Percentiles rank a stretch among this genome's conserved stretches.
Conservation (phyloP, 192 early-diverging fungal genomes). For the Piromyces sp. region DNA sequence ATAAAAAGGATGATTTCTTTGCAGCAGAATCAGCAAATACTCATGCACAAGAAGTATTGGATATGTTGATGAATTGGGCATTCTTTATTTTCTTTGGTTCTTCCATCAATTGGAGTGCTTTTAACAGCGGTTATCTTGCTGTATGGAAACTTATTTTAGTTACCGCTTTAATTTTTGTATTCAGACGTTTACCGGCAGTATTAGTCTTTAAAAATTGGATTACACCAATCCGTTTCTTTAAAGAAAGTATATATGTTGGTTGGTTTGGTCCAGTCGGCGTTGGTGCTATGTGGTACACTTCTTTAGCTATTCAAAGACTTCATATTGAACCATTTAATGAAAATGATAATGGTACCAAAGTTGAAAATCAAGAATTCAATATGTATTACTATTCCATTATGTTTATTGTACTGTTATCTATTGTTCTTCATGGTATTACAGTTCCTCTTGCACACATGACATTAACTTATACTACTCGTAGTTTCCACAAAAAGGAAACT, state of each 20-base stretch:
- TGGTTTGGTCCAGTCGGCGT: constrained; percentile 87
- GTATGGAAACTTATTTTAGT: constrained; percentile 52
- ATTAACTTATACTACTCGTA: neutral
- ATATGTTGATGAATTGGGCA: constrained; percentile 66
- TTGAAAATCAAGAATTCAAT: neutral
- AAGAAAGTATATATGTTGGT: constrained; percentile 63
- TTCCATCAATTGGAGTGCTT: constrained; percentile 44
- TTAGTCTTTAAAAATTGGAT: neutral
- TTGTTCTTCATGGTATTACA: neutral
- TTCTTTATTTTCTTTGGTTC: constrained; percentile 81
- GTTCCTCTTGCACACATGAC: neutral
- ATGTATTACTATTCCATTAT: neutral
- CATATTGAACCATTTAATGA: neutral
- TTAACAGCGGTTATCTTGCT: constrained; percentile 26
- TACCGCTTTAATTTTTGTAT: constrained; percentile 40
- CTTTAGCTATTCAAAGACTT: neutral
- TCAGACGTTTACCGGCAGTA: constrained; percentile 7
- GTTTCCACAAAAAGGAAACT: neutral
- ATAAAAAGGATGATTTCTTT: neutral
- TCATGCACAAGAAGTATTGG: constrained; percentile 77
- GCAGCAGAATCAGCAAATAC: constrained; percentile 32
- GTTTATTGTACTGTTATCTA: neutral
- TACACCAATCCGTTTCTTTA: constrained; percentile 17
- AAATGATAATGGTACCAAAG: neutral
- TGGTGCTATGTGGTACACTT: constrained; percentile 37